Percentiles rank a stretch among this genome's conserved stretches.
Conservation (phyloP, 805 yeast genomes). For the Babjeviella inositovora region DNA sequence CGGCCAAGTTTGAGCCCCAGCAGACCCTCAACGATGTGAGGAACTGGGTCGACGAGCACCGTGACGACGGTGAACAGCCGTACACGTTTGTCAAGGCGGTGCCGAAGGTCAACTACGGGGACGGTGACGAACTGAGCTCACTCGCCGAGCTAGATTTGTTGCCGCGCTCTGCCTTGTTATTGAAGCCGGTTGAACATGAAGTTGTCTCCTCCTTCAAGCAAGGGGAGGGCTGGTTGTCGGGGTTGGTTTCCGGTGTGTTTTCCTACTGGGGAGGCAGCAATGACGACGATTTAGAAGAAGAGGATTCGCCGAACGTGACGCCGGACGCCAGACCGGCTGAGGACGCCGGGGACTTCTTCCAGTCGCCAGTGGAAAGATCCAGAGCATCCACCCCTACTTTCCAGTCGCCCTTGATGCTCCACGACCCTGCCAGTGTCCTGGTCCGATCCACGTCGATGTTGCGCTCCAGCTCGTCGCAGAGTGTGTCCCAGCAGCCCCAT, state of each 20-base stretch:
- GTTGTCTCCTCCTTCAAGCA: constrained; percentile 10
- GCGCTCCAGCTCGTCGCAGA: constrained; percentile 1
- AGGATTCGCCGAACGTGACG: constrained; percentile 2
- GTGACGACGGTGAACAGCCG: constrained; percentile 30
- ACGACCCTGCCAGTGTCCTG: constrained; percentile 1
- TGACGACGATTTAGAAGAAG: constrained; percentile 1
- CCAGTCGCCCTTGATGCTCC: constrained; percentile 1
- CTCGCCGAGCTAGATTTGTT: constrained; percentile 39
- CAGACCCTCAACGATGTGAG: constrained; percentile 43
- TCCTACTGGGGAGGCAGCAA: constrained; percentile 7
- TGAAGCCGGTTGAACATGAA: constrained; percentile 37
- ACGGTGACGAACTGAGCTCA: constrained; percentile 39
- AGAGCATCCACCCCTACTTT: constrained; percentile 3
- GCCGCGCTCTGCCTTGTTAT: constrained; percentile 60
- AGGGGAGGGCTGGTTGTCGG: constrained; percentile 10
- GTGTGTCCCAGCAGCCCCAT: constrained; percentile 1
- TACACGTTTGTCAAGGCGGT: constrained; percentile 33
- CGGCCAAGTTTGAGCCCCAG: constrained; percentile 26
- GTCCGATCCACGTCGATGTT: neutral
- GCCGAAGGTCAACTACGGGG: constrained; percentile 49
- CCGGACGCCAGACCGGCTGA: constrained; percentile 2
- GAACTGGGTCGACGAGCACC: constrained; percentile 33
- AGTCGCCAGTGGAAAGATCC: constrained; percentile 1
- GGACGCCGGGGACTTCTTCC: constrained; percentile 5
- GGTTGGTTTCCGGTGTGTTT: constrained; percentile 13